These are phyloP conservation scores for Cinnamomum micranthum DNA, from an alignment of 164 flowering plant genomes.

Conservation along the genomic window DNA sequence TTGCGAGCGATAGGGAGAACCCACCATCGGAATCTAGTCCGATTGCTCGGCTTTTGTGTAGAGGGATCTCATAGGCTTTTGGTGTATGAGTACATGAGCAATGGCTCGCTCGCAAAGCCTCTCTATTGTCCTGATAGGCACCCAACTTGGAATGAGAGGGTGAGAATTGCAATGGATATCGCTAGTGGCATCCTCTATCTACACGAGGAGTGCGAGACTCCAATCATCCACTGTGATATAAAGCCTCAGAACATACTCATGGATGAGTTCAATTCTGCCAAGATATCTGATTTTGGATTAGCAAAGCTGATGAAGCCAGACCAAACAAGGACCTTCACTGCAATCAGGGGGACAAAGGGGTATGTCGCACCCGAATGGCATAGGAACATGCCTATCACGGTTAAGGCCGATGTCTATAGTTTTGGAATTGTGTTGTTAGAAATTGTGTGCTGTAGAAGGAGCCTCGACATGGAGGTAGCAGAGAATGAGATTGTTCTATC, in stretches of 20 bases:
- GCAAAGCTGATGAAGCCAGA: conserved; percentile 14
- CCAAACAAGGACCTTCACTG: conserved; percentile 14
- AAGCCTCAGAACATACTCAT: conserved; percentile 21
- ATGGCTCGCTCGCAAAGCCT: conserved; percentile 9
- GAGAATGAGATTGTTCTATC: conserved; percentile 11
- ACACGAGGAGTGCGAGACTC: conserved; percentile 14
- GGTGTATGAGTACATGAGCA: conserved; percentile 16
- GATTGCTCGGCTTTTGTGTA: conserved; percentile 8
- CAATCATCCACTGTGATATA: conserved; percentile 19
- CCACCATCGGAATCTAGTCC: conserved; percentile 5
- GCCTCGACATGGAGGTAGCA: conserved; percentile 1
- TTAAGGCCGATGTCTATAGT: conserved; percentile 18
- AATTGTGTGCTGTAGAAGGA: conserved; percentile 19
- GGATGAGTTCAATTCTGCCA: conserved; percentile 7
- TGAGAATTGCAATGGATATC: conserved; percentile 11
- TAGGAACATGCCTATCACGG: conserved; percentile 6
- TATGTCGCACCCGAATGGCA: conserved; percentile 11
- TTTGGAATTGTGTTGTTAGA: conserved; percentile 21
- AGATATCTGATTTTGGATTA: conserved; percentile 16
- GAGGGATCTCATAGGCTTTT: conserved; percentile 8
- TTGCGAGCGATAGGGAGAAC: conserved; percentile 3
- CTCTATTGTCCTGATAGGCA: conserved; percentile 10
- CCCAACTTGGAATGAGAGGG: conserved; percentile 2
- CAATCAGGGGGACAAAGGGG: conserved; percentile 16
- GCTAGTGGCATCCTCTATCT: conserved; percentile 14